Base-by-base conservation (phyloP, 257 asterid genomes). In the Echium plantagineum region DNA sequence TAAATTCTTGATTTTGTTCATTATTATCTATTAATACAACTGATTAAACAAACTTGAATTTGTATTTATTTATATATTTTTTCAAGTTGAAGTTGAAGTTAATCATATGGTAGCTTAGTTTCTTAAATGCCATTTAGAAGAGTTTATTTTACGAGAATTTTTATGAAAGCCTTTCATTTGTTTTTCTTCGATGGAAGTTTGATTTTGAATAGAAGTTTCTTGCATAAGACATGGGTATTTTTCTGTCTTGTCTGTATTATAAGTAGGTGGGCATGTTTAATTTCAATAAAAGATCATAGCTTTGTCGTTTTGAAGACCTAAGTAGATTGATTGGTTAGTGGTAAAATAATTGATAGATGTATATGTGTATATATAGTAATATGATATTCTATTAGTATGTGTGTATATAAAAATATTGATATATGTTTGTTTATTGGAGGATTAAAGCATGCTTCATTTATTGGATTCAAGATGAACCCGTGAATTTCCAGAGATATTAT, bases 391-490 rank as follows among this genome's bases (percentile, higher is more conserved):
- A 42, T 28, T 28, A 24, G 17, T 42, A 42, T 42, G 9, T 42
- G 17, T 42, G 49, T 13, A 35, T 42, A 42, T 10, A 42, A 12
- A 42, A 42, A 4, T 6, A 3, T 28, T 2, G 5, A 28, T 42
- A 12, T 10, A 12, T 10, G 49, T 42, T 42, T 42, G 17, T 42
- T 17, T 42, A 42, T 42, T 42, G 49, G 16, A 10, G 46, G 46
- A 7, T 35, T 1, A 35, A 35, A 35, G 49, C 12, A 13, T 42
- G 12, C 49, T 42, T 42, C 49, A 42, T 42, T 87, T 69, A 85
- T 69, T 78, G 71, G 66, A 59, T 69, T 63, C 74, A 63, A 71
- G 77, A 69, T 58, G 68, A 60, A 78, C 71, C 81, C 89, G 90
- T 82, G 95, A 86, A 66, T 69, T 70, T 48, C 63, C 15, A 65